Conservation (phyloP, 495 filamentous ascomycete species). For the Amniculicola lignicola region DNA sequence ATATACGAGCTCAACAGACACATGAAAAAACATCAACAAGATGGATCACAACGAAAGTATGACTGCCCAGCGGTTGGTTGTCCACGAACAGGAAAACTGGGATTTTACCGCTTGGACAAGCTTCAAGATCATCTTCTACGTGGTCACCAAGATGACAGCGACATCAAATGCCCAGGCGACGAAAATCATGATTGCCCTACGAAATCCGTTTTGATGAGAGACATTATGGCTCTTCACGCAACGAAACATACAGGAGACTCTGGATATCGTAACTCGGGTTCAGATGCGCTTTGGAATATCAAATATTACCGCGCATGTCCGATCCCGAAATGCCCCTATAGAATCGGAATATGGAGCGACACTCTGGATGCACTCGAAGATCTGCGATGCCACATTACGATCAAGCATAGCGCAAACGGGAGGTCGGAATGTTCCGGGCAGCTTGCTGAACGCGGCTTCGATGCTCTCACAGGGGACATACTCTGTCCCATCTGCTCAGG, state of each 20-base stretch:
- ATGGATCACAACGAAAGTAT: background rate
- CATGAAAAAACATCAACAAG: no score
- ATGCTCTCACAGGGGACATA: background rate
- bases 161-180: background rate
- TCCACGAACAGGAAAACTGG: background rate
- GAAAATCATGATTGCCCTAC: background rate
- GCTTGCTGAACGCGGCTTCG: background rate
- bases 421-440: background rate
- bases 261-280: background rate
- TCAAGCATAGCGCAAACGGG: background rate
- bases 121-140: background rate
- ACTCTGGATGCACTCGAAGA: background rate
- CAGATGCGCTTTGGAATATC: background rate
- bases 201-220: no score
- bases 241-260: background rate
- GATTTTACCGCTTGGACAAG: slow-evolving; percentile 2
- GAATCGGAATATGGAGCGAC: background rate
- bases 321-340: background rate
- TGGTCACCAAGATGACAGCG: background rate
- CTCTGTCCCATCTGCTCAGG: background rate
- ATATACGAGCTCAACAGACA: no score
- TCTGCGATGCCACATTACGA: no score
- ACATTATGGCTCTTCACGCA: background rate
- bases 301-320: background rate
- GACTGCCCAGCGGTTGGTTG: background rate